Conservation (phyloP, 23 red algal genomes). For the Porphyridium purpureum region DNA sequence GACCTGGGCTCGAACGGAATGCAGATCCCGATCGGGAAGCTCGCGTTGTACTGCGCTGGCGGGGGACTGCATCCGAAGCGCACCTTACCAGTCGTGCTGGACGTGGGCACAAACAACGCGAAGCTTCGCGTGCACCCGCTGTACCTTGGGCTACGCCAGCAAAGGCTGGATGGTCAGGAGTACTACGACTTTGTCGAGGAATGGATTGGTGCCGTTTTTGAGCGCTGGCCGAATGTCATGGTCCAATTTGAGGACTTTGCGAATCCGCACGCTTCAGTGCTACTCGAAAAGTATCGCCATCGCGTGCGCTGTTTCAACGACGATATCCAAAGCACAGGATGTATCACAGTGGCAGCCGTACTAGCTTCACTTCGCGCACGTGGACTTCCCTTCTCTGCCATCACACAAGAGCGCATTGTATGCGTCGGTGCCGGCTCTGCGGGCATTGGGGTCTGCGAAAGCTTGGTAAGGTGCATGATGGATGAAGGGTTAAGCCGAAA, state of each 20-base stretch:
- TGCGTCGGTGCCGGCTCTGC: constrained; percentile 88
- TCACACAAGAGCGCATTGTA: constrained; percentile 51
- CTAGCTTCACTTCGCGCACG: constrained; percentile 47
- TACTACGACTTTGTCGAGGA: constrained; percentile 89
- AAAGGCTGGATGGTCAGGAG: constrained; percentile 39
- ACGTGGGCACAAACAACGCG: constrained; percentile 92
- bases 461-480: constrained; percentile 24
- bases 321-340: constrained; percentile 96
- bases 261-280: constrained; percentile 32
- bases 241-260: constrained; percentile 99
- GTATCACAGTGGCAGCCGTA: constrained; percentile 64
- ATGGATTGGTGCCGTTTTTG: constrained; percentile 61
- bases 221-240: constrained; percentile 62
- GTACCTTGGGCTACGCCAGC: constrained; percentile 57
- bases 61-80: constrained; percentile 55
- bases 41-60: constrained; percentile 70
- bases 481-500: constrained; percentile 8
- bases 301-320: constrained; percentile 75
- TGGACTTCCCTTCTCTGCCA: constrained; percentile 4
- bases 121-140: constrained; percentile 57
- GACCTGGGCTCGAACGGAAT: constrained; percentile 24
- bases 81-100: constrained; percentile 71
- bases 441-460: constrained; percentile 78
- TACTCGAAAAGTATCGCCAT: constrained; percentile 49
- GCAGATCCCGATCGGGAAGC: constrained; percentile 91